Conservation (phyloP, 345 rosid species). For the Acer saccharum region DNA sequence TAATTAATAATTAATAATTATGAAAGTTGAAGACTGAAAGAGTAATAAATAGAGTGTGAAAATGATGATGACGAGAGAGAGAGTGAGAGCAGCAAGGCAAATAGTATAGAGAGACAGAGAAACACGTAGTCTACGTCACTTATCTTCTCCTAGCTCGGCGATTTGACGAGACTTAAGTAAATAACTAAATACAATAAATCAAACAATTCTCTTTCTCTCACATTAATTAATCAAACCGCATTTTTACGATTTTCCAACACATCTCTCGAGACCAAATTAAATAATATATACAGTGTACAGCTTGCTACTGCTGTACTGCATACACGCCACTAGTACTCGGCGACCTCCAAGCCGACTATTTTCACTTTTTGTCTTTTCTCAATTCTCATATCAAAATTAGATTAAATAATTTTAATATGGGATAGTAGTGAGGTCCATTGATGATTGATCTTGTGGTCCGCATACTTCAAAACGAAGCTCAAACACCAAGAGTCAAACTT, state of each 20-base stretch:
- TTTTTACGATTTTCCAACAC: not conserved
- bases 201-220: not conserved
- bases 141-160: slow-evolving; percentile 24
- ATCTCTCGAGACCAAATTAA: not conserved
- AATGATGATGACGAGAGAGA: not conserved
- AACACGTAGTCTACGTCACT: slow-evolving; percentile 24
- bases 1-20: too few species aligned
- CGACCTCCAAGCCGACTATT: slow-evolving; percentile 38
- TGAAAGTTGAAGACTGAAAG: not conserved
- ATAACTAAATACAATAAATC: too few species aligned
- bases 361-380: not conserved
- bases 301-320: not conserved
- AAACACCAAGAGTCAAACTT: too few species aligned
- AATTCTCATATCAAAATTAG: too few species aligned
- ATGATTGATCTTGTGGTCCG: too few species aligned
- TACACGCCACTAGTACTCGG: slow-evolving; percentile 33
- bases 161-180: slow-evolving; percentile 30
- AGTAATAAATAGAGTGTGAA: not conserved
- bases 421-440: too few species aligned
- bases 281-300: not conserved
- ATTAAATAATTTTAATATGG: too few species aligned
- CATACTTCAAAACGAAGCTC: too few species aligned
- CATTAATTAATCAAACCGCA: too few species aligned
- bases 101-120: not conserved
- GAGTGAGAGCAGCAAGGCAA: not conserved